Percentiles rank a stretch among this genome's conserved stretches.
These are phyloP conservation scores for Medicago ruthenica DNA, from an alignment of 306 rosid genomes.

Conservation along the genomic window DNA sequence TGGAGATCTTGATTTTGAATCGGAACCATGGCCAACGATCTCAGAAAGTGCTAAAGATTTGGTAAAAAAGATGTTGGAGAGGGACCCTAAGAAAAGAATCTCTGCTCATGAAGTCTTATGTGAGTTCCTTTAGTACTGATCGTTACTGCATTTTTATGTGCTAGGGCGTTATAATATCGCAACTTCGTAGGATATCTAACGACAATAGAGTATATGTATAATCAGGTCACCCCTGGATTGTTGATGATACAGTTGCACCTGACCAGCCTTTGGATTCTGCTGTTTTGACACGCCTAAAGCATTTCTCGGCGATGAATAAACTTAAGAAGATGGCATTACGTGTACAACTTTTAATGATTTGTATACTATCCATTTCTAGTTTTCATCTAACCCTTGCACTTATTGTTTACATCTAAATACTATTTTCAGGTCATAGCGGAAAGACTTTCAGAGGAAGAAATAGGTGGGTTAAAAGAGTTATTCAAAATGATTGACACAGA, in stretches of 20 bases:
- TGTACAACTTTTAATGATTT: slow-evolving; percentile 49
- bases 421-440: slow-evolving; percentile 81
- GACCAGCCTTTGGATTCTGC: slow-evolving; percentile 91
- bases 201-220: slow-evolving; percentile 39
- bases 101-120: slow-evolving; percentile 90
- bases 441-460: slow-evolving; percentile 92
- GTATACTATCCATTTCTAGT: slow-evolving; percentile 20
- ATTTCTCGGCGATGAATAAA: slow-evolving; percentile 89
- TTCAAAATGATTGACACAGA: slow-evolving; percentile 90
- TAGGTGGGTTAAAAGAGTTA: slow-evolving; percentile 87
- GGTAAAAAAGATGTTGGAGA: slow-evolving; percentile 70
- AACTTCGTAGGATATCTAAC: slow-evolving; percentile 33
- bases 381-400: slow-evolving; percentile 7
- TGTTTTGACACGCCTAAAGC: slow-evolving; percentile 88
- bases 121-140: slow-evolving; percentile 54
- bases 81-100: slow-evolving; percentile 74
- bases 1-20: slow-evolving; percentile 73
- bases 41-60: slow-evolving; percentile 85
- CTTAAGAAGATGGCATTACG: slow-evolving; percentile 90
- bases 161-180: slow-evolving; percentile 13
- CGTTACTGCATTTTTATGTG: slow-evolving; percentile 29
- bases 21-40: slow-evolving; percentile 88
- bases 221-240: slow-evolving; percentile 90
- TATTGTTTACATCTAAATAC: not conserved
- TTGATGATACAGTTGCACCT: slow-evolving; percentile 85